A percentile compares a stretch with the other conserved stretches of the same genome.
phyloP scores from a whole-genome alignment of 805 yeast species.

The Kluyveromyces starmeri region DNA sequence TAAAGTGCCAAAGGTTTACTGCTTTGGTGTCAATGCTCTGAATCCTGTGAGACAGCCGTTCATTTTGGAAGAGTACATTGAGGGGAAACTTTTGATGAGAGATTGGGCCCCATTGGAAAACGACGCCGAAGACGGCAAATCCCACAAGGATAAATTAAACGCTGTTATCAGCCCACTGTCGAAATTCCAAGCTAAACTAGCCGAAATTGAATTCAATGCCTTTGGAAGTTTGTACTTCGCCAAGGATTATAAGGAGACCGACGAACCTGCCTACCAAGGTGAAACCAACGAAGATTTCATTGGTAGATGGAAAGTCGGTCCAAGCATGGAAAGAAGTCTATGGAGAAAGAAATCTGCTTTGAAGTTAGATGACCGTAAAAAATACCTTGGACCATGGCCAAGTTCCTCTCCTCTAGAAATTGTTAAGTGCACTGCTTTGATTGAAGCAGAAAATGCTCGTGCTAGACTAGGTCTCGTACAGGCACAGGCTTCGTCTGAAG shows the following conservation, averaged over 20 bases:
- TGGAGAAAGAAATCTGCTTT: constrained; percentile 58
- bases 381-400: constrained; percentile 72
- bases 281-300: constrained; percentile 44
- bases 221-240: constrained; percentile 80
- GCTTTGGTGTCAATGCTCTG: constrained; percentile 50
- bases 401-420: constrained; percentile 47
- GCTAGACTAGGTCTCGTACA: constrained; percentile 46
- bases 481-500: constrained; percentile 41
- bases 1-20: constrained; percentile 63
- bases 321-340: constrained; percentile 71
- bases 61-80: constrained; percentile 69
- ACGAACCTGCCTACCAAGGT: constrained; percentile 44
- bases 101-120: constrained; percentile 83
- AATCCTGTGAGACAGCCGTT: constrained; percentile 69
- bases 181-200: constrained; percentile 49
- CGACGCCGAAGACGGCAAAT: constrained; percentile 38
- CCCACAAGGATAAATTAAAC: constrained; percentile 41
- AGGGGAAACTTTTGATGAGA: constrained; percentile 78
- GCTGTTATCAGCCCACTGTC: constrained; percentile 65
- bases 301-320: constrained; percentile 84
- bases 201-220: constrained; percentile 52
- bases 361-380: constrained; percentile 39
- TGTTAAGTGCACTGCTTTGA: constrained; percentile 51
- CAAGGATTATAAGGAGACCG: constrained; percentile 46
- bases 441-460: constrained; percentile 56